Conservation (phyloP, 768 basidiomycete species). For the Russula virescens region DNA sequence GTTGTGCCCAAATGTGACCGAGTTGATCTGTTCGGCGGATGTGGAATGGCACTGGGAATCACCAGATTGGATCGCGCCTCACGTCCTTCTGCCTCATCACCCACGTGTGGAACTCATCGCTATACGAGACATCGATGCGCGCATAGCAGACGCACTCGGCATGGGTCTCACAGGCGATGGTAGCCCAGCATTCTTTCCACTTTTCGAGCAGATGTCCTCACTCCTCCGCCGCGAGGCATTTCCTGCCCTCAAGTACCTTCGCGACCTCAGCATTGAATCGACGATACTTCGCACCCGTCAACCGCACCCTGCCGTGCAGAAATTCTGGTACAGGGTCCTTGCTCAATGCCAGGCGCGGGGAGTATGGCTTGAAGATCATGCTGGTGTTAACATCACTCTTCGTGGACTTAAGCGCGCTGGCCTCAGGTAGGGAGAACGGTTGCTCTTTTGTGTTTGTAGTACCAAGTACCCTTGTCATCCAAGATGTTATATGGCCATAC, state of each 20-base stretch:
- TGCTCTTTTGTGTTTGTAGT: background rate
- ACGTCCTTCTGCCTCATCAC: slow-evolving; percentile 62
- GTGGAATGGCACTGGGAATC: slow-evolving; percentile 78
- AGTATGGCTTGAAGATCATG: slow-evolving; percentile 63
- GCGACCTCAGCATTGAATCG: slow-evolving; percentile 60
- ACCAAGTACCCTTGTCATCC: background rate
- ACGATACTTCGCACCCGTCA: slow-evolving; percentile 45
- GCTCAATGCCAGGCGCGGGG: slow-evolving; percentile 45
- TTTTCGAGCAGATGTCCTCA: slow-evolving; percentile 59
- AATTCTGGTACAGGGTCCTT: slow-evolving; percentile 39
- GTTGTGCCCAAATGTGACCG: slow-evolving; percentile 62
- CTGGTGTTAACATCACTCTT: slow-evolving; percentile 51
- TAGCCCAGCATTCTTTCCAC: slow-evolving; percentile 55
- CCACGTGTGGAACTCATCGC: slow-evolving; percentile 59
- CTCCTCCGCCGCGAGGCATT: slow-evolving; percentile 55
- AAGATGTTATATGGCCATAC: background rate
- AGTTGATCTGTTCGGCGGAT: slow-evolving; percentile 71
- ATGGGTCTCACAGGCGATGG: slow-evolving; percentile 25
- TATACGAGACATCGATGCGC: slow-evolving; percentile 63
- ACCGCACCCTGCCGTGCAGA: slow-evolving; percentile 34
- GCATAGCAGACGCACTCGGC: slow-evolving; percentile 41
- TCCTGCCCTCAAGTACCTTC: slow-evolving; percentile 51
- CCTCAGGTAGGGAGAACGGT: slow-evolving; percentile 1
- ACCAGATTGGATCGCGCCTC: slow-evolving; percentile 78
- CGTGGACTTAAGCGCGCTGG: slow-evolving; percentile 37